Conservation (phyloP, 495 filamentous ascomycete genomes). For the Ramalina intermedia region DNA sequence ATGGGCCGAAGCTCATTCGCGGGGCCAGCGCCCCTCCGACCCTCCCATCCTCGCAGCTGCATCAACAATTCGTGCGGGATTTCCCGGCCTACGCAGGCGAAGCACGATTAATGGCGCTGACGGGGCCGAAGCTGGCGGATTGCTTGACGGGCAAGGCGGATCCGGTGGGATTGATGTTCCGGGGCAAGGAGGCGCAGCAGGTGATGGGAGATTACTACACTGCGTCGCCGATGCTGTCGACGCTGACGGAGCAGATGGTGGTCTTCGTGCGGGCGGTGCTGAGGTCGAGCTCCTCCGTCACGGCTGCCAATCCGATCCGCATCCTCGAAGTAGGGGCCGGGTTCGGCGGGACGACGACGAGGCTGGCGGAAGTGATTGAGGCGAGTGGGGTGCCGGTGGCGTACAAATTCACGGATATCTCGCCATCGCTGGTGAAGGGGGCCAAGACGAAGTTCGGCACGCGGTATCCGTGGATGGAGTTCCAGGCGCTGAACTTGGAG, state of each 20-base stretch:
- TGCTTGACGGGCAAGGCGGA: constrained; percentile 20
- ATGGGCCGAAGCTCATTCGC: constrained; percentile 1
- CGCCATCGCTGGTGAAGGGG: constrained; percentile 13
- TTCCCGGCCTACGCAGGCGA: constrained; percentile 13
- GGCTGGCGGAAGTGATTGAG: constrained; percentile 9
- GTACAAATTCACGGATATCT: constrained; percentile 31
- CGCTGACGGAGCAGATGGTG: constrained; percentile 15
- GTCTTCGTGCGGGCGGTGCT: constrained; percentile 12
- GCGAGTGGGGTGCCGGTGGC: constrained; percentile 7
- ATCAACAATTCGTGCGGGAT: neutral
- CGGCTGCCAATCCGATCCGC: constrained; percentile 5
- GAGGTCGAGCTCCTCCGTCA: neutral
- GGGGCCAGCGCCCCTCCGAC: constrained; percentile 2
- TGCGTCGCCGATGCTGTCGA: constrained; percentile 15
- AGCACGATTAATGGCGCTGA: constrained; percentile 14
- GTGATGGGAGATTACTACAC: constrained; percentile 17
- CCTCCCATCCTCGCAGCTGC: neutral
- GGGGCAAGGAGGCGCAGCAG: constrained; percentile 9
- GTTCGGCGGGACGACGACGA: constrained; percentile 15
- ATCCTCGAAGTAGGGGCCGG: constrained; percentile 21
- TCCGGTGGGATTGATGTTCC: constrained; percentile 18
- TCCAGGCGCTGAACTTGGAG: constrained; percentile 18
- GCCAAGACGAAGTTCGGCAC: constrained; percentile 15
- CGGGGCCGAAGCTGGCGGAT: constrained; percentile 17
- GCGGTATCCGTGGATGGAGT: constrained; percentile 16